A percentile compares a stretch with the other conserved stretches of the same genome.
Conservation (phyloP, 2,329 filamentous ascomycete species). For the Fusarium chlamydosporum region DNA sequence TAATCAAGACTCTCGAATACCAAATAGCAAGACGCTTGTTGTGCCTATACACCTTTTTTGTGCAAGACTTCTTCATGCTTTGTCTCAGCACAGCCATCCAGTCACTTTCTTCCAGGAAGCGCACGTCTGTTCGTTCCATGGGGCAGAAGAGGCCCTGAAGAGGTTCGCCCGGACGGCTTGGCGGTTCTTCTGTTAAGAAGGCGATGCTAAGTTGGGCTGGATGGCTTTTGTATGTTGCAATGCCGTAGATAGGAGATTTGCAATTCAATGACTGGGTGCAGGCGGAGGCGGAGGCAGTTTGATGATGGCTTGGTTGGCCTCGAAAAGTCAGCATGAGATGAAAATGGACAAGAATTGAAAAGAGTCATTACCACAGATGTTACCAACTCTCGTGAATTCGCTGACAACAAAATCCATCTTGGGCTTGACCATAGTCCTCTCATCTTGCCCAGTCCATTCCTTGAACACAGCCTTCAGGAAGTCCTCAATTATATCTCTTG, state of each 20-base stretch:
- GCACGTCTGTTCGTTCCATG: slow-evolving; percentile 49
- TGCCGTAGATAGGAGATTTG: slow-evolving; percentile 43
- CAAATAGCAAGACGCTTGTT: slow-evolving; percentile 55
- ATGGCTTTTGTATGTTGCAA: slow-evolving; percentile 48
- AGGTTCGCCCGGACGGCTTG: not conserved
- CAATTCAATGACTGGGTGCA: slow-evolving; percentile 43
- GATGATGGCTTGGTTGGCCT: slow-evolving; percentile 43
- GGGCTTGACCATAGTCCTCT: slow-evolving; percentile 38
- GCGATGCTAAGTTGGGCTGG: slow-evolving; percentile 50
- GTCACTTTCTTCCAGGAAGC: slow-evolving; percentile 39
- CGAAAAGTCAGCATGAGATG: not conserved
- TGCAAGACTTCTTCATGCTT: slow-evolving; percentile 44
- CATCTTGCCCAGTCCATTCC: slow-evolving; percentile 44
- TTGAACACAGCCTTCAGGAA: slow-evolving; percentile 54
- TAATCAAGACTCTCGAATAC: slow-evolving; percentile 48
- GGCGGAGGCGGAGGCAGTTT: slow-evolving; percentile 8
- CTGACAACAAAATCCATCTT: slow-evolving; percentile 52
- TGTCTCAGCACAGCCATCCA: slow-evolving; percentile 45
- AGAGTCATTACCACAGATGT: slow-evolving; percentile 49
- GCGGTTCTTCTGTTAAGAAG: slow-evolving; percentile 48
- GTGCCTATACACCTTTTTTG: slow-evolving; percentile 49
- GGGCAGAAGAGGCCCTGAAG: slow-evolving; percentile 46
- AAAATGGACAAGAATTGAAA: not conserved
- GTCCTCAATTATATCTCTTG: slow-evolving; percentile 52
- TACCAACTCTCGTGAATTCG: slow-evolving; percentile 48